These are phyloP conservation scores for Didymella exigua DNA, from an alignment of 2,329 filamentous ascomycete species.

Conservation along the genomic window DNA sequence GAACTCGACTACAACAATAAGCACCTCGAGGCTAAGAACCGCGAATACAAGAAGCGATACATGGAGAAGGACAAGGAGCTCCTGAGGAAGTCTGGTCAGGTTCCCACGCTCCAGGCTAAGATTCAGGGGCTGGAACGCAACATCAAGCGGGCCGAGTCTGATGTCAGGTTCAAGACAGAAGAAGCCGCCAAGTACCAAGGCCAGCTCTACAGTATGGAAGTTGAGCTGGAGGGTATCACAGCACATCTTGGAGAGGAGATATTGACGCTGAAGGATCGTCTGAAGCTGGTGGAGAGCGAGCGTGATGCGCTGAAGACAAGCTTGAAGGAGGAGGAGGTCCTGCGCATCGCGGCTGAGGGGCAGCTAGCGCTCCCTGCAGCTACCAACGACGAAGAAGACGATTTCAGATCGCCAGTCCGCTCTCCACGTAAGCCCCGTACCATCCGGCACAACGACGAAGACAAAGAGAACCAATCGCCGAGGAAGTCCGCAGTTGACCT, in stretches of 20 bases:
- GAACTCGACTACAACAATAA: constrained; percentile 32
- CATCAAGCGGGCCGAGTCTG: constrained; percentile 36
- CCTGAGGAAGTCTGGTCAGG: constrained; percentile 24
- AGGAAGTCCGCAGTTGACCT: constrained; percentile 54
- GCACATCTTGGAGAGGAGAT: constrained; percentile 70
- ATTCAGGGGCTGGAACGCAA: constrained; percentile 37
- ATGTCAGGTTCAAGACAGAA: constrained; percentile 39
- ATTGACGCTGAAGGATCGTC: constrained; percentile 65
- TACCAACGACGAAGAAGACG: constrained; percentile 61
- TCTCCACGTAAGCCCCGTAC: constrained; percentile 53
- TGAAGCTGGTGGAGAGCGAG: constrained; percentile 73
- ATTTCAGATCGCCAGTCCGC: constrained; percentile 67
- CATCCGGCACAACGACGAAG: constrained; percentile 49
- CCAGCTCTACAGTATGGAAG: constrained; percentile 51
- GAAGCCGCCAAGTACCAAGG: constrained; percentile 47
- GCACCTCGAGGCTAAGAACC: constrained; percentile 34
- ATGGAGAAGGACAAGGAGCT: constrained; percentile 34
- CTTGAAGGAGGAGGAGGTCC: constrained; percentile 74
- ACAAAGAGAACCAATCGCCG: constrained; percentile 55
- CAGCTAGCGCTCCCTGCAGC: constrained; percentile 66
- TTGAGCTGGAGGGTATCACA: constrained; percentile 65
- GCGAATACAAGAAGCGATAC: constrained; percentile 34
- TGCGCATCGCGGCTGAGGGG: constrained; percentile 73
- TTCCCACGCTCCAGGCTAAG: constrained; percentile 39
- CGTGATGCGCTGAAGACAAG: constrained; percentile 75